Conservation (phyloP, 352 stramenopile species). For the Phytopythium vexans region DNA sequence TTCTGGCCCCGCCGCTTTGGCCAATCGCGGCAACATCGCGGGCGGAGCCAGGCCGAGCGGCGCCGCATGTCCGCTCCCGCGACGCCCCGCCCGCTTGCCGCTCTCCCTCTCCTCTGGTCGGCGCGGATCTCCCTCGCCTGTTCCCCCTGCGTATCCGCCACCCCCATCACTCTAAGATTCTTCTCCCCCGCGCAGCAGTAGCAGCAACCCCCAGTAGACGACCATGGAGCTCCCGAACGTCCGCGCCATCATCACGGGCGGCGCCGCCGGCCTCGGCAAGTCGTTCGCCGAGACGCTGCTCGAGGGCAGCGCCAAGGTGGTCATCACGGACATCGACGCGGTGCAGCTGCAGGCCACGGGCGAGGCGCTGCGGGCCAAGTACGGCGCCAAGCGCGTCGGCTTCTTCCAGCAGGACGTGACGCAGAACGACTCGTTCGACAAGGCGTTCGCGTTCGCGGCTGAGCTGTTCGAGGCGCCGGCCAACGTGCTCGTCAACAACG, state of each 20-base stretch:
- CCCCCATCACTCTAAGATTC: not conserved
- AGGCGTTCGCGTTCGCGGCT: conserved; percentile 33
- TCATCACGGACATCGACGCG: conserved; percentile 57
- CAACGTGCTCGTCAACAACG: conserved; percentile 62
- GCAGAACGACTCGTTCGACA: conserved; percentile 35
- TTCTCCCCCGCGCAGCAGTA: not conserved
- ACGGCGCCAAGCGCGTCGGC: conserved; percentile 23
- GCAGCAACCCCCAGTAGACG: not conserved
- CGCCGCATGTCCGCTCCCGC: too few species aligned
- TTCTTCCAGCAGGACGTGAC: conserved; percentile 50
- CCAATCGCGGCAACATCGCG: too few species aligned
- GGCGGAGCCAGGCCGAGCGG: too few species aligned
- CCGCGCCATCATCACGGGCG: conserved; percentile 47
- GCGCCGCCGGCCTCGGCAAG: conserved; percentile 39
- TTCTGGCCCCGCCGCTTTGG: too few species aligned
- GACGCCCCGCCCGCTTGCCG: too few species aligned
- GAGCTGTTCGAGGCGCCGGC: conserved; percentile 30
- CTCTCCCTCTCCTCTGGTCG: too few species aligned
- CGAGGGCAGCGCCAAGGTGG: conserved; percentile 27
- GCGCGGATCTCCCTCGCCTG: too few species aligned
- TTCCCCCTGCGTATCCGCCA: too few species aligned
- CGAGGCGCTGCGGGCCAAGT: conserved; percentile 29
- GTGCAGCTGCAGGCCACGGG: conserved; percentile 30
- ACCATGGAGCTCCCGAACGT: conserved; percentile 41
- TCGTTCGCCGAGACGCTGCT: conserved; percentile 47